Evolutionary conservation across 768 basidiomycete species (phyloP).

Genomic region (Baorangia bicolor): DNA sequence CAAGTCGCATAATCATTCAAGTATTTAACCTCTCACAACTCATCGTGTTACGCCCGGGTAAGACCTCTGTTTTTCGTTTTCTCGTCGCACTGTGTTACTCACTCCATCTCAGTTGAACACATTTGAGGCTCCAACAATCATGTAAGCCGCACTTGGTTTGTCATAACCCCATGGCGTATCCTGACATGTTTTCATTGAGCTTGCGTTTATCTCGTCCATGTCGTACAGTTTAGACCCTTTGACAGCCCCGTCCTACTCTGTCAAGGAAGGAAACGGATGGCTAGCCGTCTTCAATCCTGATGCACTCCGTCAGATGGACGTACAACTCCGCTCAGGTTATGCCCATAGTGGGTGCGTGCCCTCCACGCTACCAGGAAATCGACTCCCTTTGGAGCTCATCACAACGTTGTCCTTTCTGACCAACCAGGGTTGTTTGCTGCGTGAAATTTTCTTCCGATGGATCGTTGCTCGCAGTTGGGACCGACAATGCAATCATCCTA

Average conservation of each 20-base stretch:
- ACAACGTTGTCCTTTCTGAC: background rate
- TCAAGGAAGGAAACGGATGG: slow-evolving; percentile 54
- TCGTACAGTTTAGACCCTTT: slow-evolving; percentile 27
- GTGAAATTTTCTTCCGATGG: slow-evolving; percentile 34
- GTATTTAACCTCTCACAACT: background rate
- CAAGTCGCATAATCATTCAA: slow-evolving; percentile 2
- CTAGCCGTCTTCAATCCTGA: slow-evolving; percentile 53
- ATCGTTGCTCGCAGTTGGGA: slow-evolving; percentile 33
- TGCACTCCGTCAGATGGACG: slow-evolving; percentile 48
- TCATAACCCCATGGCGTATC: background rate
- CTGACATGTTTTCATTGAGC: slow-evolving; percentile 9
- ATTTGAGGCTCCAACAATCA: background rate
- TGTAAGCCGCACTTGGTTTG: slow-evolving; percentile 1
- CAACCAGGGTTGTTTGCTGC: slow-evolving; percentile 30
- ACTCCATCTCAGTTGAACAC: background rate
- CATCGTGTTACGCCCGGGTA: background rate
- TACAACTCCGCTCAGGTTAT: slow-evolving; percentile 64
- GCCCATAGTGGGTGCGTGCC: slow-evolving; percentile 74
- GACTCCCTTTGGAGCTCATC: slow-evolving; percentile 11
- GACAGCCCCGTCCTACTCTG: slow-evolving; percentile 28
- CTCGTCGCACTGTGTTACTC: background rate
- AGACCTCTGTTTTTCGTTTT: background rate
- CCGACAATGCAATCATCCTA: slow-evolving; percentile 30
- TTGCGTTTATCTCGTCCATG: slow-evolving; percentile 11
- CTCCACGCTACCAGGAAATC: slow-evolving; percentile 13